Evolutionary conservation across 768 basidiomycete genomes (phyloP).

Genomic region (Mycena olivaceomarginata): DNA sequence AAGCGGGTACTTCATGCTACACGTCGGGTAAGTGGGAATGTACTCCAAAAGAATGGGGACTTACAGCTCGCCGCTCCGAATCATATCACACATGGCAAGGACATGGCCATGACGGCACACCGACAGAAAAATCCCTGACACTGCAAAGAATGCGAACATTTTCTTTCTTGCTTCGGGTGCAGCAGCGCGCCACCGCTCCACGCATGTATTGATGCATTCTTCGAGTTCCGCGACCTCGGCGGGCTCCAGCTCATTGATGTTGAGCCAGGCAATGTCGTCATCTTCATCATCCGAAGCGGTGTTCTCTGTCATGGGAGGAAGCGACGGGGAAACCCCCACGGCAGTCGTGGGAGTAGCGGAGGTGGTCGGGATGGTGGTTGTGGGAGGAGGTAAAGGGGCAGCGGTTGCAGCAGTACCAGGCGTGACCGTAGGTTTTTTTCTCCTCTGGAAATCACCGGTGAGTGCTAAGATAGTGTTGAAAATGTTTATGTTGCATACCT

Average conservation of each 20-base stretch:
- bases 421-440: too few relatives aligned
- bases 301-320: too few relatives aligned
- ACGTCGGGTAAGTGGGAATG: not conserved
- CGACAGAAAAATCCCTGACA: slow-evolving; percentile 50
- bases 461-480: too few relatives aligned
- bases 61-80: slow-evolving; percentile 51
- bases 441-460: too few relatives aligned
- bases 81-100: slow-evolving; percentile 51
- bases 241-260: not conserved
- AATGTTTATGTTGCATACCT: too few relatives aligned
- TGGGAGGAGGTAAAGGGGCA: too few relatives aligned
- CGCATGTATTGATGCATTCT: slow-evolving; percentile 10
- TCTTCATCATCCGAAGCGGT: not conserved
- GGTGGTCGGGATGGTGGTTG: too few relatives aligned
- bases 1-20: slow-evolving; percentile 54
- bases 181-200: not conserved
- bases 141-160: slow-evolving; percentile 49
- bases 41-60: not conserved
- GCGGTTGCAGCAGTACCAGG: too few relatives aligned
- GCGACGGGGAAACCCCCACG: too few relatives aligned
- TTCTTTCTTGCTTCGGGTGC: slow-evolving; percentile 40
- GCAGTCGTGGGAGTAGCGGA: too few relatives aligned
- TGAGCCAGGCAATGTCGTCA: slow-evolving; percentile 9
- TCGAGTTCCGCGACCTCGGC: not conserved
- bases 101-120: slow-evolving; percentile 53